Evolutionary conservation across 805 yeast genomes (phyloP).

Genomic region (Hanseniaspora occidentalis): DNA sequence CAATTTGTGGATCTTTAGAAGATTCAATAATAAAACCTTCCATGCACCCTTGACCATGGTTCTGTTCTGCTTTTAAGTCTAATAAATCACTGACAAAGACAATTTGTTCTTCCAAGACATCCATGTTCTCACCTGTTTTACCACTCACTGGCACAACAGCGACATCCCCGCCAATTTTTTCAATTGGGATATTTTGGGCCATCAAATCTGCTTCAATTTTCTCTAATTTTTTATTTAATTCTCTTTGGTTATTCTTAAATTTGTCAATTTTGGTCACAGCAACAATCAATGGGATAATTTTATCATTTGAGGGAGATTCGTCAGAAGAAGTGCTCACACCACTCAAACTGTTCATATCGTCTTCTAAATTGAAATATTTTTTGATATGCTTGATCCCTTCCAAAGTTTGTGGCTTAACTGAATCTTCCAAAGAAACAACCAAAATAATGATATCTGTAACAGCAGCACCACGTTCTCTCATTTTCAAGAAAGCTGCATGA

Average conservation of each 20-base stretch:
- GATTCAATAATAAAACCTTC: slow-evolving; percentile 93
- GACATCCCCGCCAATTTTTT: slow-evolving; percentile 90
- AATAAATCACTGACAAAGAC: slow-evolving; percentile 72
- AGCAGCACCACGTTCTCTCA: slow-evolving; percentile 94
- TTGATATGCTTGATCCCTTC: slow-evolving; percentile 93
- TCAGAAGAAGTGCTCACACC: too few species aligned
- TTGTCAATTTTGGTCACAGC: slow-evolving; percentile 87
- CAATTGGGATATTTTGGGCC: slow-evolving; percentile 67
- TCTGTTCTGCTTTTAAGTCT: slow-evolving; percentile 55
- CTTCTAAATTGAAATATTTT: slow-evolving; percentile 44
- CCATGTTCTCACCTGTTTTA: slow-evolving; percentile 81
- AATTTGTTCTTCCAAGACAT: slow-evolving; percentile 78
- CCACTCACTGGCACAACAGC: slow-evolving; percentile 85
- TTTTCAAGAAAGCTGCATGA: slow-evolving; percentile 89
- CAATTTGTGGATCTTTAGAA: slow-evolving; percentile 67
- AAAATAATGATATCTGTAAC: slow-evolving; percentile 85
- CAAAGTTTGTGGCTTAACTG: slow-evolving; percentile 93
- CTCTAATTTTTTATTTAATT: slow-evolving; percentile 51
- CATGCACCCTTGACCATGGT: slow-evolving; percentile 24
- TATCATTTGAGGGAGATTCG: neutral
- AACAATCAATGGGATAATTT: slow-evolving; percentile 50
- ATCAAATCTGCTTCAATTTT: slow-evolving; percentile 71
- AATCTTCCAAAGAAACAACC: slow-evolving; percentile 95
- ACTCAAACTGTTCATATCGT: too few species aligned
- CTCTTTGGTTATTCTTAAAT: slow-evolving; percentile 23